phyloP scores from a whole-genome alignment of 2,329 filamentous ascomycete species.

The Colletotrichum salicis region DNA sequence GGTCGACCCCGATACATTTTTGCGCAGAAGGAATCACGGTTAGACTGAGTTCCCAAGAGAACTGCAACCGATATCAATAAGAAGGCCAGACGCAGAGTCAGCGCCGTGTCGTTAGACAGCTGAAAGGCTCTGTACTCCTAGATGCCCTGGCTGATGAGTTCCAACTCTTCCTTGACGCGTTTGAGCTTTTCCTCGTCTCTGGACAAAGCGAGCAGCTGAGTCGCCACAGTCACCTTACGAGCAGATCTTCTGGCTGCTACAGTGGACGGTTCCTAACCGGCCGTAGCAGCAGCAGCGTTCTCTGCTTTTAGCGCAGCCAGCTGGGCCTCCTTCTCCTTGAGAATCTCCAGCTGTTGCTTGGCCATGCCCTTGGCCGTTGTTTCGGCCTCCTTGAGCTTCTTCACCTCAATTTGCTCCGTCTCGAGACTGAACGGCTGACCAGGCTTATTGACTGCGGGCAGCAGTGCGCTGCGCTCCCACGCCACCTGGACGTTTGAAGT shows the following conservation, averaged over 20 bases:
- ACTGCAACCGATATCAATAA: background rate
- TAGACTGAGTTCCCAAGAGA: background rate
- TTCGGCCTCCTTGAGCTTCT: slow-evolving; percentile 71
- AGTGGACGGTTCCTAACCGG: slow-evolving; percentile 28
- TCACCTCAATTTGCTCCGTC: slow-evolving; percentile 72
- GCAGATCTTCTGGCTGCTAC: background rate
- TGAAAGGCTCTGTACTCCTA: background rate
- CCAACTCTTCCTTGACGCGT: slow-evolving; percentile 10
- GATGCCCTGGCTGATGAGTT: background rate
- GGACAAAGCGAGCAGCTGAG: background rate
- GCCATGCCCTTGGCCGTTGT: slow-evolving; percentile 71
- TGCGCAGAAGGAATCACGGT: background rate
- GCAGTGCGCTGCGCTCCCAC: slow-evolving; percentile 77
- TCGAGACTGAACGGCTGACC: slow-evolving; percentile 79
- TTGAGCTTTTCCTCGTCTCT: background rate
- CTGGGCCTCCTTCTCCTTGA: slow-evolving; percentile 72
- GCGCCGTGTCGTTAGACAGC: background rate
- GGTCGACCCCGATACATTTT: background rate
- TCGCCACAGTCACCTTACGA: background rate
- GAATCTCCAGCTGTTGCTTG: slow-evolving; percentile 67
- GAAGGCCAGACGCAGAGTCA: background rate
- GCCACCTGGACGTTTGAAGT: slow-evolving; percentile 44
- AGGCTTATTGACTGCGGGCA: slow-evolving; percentile 74
- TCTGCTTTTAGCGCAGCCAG: slow-evolving; percentile 70
- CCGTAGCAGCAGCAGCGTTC: slow-evolving; percentile 57